A percentile compares a stretch with the other conserved stretches of the same genome.
These are phyloP conservation scores for Suillus bovinus DNA, from an alignment of 768 basidiomycete genomes.

Conservation along the genomic window DNA sequence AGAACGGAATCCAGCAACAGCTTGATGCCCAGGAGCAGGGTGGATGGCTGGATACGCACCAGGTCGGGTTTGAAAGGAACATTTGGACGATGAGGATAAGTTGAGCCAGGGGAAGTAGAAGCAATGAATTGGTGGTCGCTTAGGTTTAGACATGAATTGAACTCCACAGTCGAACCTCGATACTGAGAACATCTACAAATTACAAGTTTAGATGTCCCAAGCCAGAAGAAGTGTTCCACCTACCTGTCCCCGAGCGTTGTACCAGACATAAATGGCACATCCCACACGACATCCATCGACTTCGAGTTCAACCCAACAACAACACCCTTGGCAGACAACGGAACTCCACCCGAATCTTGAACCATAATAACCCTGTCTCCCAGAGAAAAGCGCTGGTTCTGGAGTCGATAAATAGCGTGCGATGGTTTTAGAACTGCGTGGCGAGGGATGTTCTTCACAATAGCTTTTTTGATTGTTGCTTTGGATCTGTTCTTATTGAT, in stretches of 20 bases:
- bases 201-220: neutral
- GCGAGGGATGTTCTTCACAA: conserved; percentile 92
- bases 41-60: conserved; percentile 67
- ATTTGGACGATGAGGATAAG: conserved; percentile 47
- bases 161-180: conserved; percentile 86
- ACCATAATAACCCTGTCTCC: conserved; percentile 98
- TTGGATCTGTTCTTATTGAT: conserved; percentile 61
- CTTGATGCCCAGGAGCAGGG: conserved; percentile 51
- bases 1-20: conserved; percentile 67
- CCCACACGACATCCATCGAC: conserved; percentile 95
- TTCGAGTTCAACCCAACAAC: conserved; percentile 87
- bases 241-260: conserved; percentile 83
- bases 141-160: conserved; percentile 88
- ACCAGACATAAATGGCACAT: conserved; percentile 93
- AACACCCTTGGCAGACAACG: conserved; percentile 88
- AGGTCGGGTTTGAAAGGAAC: conserved; percentile 63
- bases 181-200: conserved; percentile 80
- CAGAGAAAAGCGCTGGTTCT: conserved; percentile 82
- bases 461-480: conserved; percentile 79
- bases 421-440: conserved; percentile 92
- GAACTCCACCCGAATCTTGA: conserved; percentile 90
- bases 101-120: conserved; percentile 61
- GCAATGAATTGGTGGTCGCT: conserved; percentile 83
- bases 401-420: conserved; percentile 86
- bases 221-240: conserved; percentile 6